These are phyloP conservation scores for Sphaerostilbella broomeana DNA, from an alignment of 2,329 filamentous ascomycete species.

Conservation along the genomic window DNA sequence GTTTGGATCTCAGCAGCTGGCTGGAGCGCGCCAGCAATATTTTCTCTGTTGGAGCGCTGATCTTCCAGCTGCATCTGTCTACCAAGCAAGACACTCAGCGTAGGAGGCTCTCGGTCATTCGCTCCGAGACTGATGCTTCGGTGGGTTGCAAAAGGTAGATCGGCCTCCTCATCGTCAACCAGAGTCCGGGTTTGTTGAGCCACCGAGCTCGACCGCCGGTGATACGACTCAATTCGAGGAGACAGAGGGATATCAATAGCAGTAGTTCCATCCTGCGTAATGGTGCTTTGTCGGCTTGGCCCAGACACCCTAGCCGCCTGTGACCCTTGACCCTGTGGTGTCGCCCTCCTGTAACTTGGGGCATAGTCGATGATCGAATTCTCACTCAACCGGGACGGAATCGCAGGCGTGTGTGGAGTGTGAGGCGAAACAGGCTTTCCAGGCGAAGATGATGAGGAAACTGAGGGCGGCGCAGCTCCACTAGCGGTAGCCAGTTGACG, in stretches of 20 bases:
- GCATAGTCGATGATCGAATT: constrained; percentile 60
- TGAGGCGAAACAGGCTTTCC: constrained; percentile 85
- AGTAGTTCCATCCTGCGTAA: constrained; percentile 48
- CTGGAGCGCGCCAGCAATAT: constrained; percentile 27
- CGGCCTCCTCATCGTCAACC: constrained; percentile 53
- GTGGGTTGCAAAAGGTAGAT: constrained; percentile 54
- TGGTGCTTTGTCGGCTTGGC: constrained; percentile 31
- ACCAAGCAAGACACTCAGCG: constrained; percentile 56
- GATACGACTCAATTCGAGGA: constrained; percentile 51
- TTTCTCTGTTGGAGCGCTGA: constrained; percentile 21
- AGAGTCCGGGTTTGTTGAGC: constrained; percentile 54
- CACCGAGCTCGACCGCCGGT: constrained; percentile 62
- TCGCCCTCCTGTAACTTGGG: constrained; percentile 22
- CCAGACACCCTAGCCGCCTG: constrained; percentile 23
- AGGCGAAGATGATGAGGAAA: constrained; percentile 82
- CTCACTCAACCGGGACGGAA: constrained; percentile 87
- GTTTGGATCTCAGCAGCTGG: constrained; percentile 37
- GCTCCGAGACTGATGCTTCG: constrained; percentile 63
- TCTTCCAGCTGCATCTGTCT: constrained; percentile 33
- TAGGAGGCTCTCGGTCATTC: constrained; percentile 57
- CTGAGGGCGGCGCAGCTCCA: constrained; percentile 61
- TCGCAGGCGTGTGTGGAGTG: constrained; percentile 86
- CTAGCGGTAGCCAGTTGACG: constrained; percentile 53
- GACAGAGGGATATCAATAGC: constrained; percentile 71
- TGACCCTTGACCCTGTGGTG: constrained; percentile 24